Evolutionary conservation across 2,329 filamentous ascomycete genomes (phyloP), one percentile per base, ranked within the genome.

Genomic region (Paraphaeosphaeria minitans): DNA sequence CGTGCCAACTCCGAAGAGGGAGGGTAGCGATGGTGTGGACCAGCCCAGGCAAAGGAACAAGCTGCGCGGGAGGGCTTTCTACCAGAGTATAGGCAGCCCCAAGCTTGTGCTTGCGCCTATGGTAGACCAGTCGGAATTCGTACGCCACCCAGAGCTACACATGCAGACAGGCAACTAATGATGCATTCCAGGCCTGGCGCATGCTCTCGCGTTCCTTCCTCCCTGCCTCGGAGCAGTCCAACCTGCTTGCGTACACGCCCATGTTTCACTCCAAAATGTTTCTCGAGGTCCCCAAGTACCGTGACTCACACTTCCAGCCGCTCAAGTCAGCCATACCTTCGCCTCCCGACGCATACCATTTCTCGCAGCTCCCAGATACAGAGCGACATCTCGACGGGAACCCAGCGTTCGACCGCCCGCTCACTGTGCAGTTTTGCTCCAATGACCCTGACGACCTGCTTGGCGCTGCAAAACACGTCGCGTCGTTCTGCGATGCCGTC

Each of bases 81-180:
- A 98, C 73, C 88, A 97, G 80, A 96, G 91, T 73, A 90, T 99
- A 61, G 95, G 95, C 22, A 93, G 90, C 60, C 95, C 95, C 1
- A 97, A 92, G 78, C 89, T 90, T 65, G 87, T 99, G 31, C 85
- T 99, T 56, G 95, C 95, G 35, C 95, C 95, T 37, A 99, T 99
- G 95, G 95, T 99, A 22, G 94, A 99, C 73, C 92, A 97, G 77
- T 97, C 93, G 33, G 95, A 99, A 81, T 97, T 98, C 81, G 93
- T 97, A 82, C 65, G 89, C 72, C 82, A 53, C 48, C 22, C 33
- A n/a, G 31, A 27, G 13, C 27, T 21, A 4, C 0, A 16, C 14
- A 12, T 24, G n/a, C 43, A 16, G 24, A 29, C 5, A 31, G 21
- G 24, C 55, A 8, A 29, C 67, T 71, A 29, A 70, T 49, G 31